A percentile compares a stretch with the other conserved stretches of the same genome.
Conservation (phyloP, 768 basidiomycete species). For the Mycena leptocephala region DNA sequence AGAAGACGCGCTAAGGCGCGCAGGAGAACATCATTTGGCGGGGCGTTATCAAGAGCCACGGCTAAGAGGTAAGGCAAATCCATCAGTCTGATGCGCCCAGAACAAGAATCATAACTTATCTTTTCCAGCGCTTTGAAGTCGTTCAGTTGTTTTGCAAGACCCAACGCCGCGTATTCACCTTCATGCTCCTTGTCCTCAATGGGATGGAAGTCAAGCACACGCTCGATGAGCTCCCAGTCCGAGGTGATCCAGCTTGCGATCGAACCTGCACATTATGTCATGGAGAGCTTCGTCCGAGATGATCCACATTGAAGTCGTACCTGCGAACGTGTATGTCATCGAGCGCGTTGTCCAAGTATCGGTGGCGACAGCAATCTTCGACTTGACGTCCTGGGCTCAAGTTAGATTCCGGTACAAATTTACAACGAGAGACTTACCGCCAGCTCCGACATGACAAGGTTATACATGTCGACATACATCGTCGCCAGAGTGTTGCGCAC, state of each 20-base stretch:
- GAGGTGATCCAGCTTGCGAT: too few relatives aligned
- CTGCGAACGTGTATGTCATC: too few relatives aligned
- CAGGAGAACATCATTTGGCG: constrained; percentile 52
- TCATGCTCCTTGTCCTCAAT: constrained; percentile 52
- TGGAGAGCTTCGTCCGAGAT: too few relatives aligned
- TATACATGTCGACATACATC: constrained; percentile 40
- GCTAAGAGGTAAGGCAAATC: too few relatives aligned
- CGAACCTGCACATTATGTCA: too few relatives aligned
- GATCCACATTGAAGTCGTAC: constrained; percentile 43
- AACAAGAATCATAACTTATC: constrained; percentile 54
- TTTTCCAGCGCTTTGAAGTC: constrained; percentile 49
- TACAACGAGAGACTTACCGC: too few relatives aligned
- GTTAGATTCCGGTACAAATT: constrained; percentile 25
- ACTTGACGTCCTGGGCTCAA: constrained; percentile 30
- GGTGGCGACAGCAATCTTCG: constrained; percentile 41
- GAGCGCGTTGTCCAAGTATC: too few relatives aligned
- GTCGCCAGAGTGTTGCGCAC: constrained; percentile 40
- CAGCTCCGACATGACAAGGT: too few relatives aligned
- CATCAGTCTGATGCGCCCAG: too few relatives aligned
- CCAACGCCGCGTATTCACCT: constrained; percentile 45
- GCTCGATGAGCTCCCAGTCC: too few relatives aligned
- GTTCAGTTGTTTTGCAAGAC: constrained; percentile 43
- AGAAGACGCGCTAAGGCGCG: constrained; percentile 36
- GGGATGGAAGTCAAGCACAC: too few relatives aligned
- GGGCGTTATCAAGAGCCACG: too few relatives aligned